These are phyloP conservation scores for Leccinum proliferum DNA, from an alignment of 1,284 basidiomycete genomes.

Conservation along the genomic window DNA sequence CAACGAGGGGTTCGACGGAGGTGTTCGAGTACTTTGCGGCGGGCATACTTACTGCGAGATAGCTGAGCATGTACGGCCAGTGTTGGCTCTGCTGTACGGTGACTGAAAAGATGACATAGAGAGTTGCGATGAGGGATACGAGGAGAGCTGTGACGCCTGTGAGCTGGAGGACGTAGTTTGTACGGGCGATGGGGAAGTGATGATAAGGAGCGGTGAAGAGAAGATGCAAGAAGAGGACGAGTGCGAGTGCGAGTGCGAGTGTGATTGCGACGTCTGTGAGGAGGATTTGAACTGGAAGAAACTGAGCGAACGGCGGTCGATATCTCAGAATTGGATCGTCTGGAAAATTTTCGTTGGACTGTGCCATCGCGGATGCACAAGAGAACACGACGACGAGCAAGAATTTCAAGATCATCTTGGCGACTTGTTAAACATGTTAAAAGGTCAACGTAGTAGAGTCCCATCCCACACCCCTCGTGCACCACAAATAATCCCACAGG, in stretches of 20 bases:
- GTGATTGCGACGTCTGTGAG: constrained; percentile 53
- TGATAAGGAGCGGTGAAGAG: constrained; percentile 89
- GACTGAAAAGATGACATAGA: constrained; percentile 67
- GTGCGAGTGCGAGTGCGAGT: constrained; percentile 79
- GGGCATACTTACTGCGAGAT: constrained; percentile 81
- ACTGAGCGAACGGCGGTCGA: constrained; percentile 77
- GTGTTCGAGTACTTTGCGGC: constrained; percentile 19
- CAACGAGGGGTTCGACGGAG: constrained; percentile 22
- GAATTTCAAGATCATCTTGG: background rate
- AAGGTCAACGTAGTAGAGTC: constrained; percentile 7
- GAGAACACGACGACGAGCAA: constrained; percentile 4
- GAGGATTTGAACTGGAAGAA: constrained; percentile 89
- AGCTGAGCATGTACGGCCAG: constrained; percentile 96
- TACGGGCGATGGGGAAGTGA: constrained; percentile 89
- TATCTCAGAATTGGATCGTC: constrained; percentile 71
- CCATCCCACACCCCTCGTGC: constrained; percentile 6
- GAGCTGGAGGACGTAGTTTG: constrained; percentile 90
- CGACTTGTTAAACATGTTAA: background rate
- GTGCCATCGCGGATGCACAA: constrained; percentile 19
- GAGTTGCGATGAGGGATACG: constrained; percentile 69
- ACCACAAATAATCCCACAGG: constrained; percentile 14
- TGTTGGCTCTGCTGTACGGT: constrained; percentile 58
- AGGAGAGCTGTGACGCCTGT: constrained; percentile 79
- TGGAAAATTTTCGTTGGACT: constrained; percentile 24
- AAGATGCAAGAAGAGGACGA: constrained; percentile 89